Base-by-base conservation (phyloP, 805 yeast species). In the Diddensiella transvaalensis region DNA sequence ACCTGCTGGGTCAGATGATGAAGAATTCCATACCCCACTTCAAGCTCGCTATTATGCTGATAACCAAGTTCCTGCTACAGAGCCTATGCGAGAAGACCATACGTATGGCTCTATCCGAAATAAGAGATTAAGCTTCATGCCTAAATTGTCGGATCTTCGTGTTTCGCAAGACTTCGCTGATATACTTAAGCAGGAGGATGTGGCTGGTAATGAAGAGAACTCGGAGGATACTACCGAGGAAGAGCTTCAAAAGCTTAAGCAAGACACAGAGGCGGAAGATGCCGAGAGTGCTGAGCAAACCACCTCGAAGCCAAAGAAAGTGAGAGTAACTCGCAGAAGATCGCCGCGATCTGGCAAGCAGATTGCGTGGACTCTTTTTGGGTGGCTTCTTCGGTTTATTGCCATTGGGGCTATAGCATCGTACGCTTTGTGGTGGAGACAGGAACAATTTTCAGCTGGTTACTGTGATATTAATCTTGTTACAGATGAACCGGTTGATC, bases 371-470 rank as follows among this genome's bases (percentile, higher is more conserved):
- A 22, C n/a, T n/a, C 15, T 22, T 23, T 26, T 13, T 19, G 11
- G 5, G 15, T 11, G 43, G 22, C 13, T 68, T 11, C 5, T 64
- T 1, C 43, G 70, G 8, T 70, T 77, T 63, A 19, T 69, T n/a
- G 15, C 67, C 1, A 37, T 79, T 8, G 61, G 75, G 2, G 32
- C 67, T 0, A 54, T 69, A 6, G 69, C 74, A 0, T 56, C 77
- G 3, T 71, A 73, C 54, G 73, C 71, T 0, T 66, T 75, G 46
- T 79, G 87, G 84, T 83, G 82, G 65, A 69, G 85, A 41, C 82
- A 83, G 51, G 83, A 85, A 60, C 73, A 77, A 36, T 57, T 76
- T 11, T 67, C 77, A 29, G 73, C 79, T 37, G 96, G 96, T 0
- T 88, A 79, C 63, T 88, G 96, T 70, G 89, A 89, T 0, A 60